These are phyloP conservation scores for Phaseolus lunatus DNA, from an alignment of 306 rosid genomes.

Conservation along the genomic window DNA sequence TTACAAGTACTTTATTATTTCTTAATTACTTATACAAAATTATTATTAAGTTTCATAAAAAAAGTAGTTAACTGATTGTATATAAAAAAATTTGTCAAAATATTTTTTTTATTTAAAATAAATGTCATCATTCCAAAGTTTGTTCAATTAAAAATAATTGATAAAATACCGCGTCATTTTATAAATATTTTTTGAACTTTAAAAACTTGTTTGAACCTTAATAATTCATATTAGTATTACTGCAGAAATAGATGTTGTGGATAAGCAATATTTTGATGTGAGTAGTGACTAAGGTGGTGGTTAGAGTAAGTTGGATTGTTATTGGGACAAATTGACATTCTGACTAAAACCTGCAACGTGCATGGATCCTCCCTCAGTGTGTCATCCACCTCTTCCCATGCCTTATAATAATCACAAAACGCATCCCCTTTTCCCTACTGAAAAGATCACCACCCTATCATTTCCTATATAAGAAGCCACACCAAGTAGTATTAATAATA, in stretches of 20 bases:
- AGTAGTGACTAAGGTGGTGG: conserved; percentile 40
- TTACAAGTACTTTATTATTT: no score
- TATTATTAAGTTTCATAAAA: no score
- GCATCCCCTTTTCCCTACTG: background rate
- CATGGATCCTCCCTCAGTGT: conserved; percentile 36
- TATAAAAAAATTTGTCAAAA: no score
- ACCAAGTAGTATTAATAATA: background rate
- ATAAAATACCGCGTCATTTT: background rate
- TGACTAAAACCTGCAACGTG: conserved; percentile 44
- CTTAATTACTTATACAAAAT: no score
- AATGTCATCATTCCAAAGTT: background rate
- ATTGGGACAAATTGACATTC: conserved; percentile 25
- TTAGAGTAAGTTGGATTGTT: conserved; percentile 18
- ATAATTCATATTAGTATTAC: background rate
- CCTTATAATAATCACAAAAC: conserved; percentile 26
- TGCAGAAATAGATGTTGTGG: background rate
- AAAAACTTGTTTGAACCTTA: no score
- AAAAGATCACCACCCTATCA: background rate
- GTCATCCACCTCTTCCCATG: conserved; percentile 46
- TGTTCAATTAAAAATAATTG: background rate
- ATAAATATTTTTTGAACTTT: no score
- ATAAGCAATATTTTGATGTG: conserved; percentile 36
- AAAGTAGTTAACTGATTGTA: no score
- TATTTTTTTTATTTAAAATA: conserved; percentile 9
- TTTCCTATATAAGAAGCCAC: background rate